phyloP scores from a whole-genome alignment of 805 yeast genomes.

The Myxozyma neotropica region DNA sequence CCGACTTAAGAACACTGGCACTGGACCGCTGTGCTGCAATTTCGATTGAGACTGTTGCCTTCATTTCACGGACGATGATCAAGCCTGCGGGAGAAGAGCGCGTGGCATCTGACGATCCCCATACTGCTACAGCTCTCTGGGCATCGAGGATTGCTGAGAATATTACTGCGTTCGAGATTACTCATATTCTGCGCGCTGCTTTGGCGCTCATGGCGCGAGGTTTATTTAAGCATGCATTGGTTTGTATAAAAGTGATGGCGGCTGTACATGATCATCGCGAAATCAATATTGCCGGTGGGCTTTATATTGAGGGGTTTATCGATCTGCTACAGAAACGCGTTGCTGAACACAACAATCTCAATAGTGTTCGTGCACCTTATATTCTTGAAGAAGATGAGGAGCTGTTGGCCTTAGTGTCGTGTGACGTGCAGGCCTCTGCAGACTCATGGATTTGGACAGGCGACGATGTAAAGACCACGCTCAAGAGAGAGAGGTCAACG shows the following conservation, averaged over 20 bases:
- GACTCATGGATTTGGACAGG: conserved; percentile 28
- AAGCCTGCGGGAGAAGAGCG: conserved; percentile 4
- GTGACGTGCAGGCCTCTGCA: conserved; percentile 46
- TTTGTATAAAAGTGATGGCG: conserved; percentile 25
- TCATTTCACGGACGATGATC: conserved; percentile 24
- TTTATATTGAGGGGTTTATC: conserved; percentile 23
- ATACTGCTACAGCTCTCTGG: conserved; percentile 16
- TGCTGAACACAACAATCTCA: not conserved
- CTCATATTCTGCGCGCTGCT: conserved; percentile 26
- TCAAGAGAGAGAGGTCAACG: not conserved
- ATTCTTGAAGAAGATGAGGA: conserved; percentile 26
- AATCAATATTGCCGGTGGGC: conserved; percentile 26
- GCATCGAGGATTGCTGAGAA: conserved; percentile 14
- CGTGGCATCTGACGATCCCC: not conserved
- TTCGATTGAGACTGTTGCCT: conserved; percentile 26
- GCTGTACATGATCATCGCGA: conserved; percentile 31
- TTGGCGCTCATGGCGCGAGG: conserved; percentile 26
- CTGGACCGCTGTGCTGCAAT: conserved; percentile 25
- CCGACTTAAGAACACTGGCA: conserved; percentile 25
- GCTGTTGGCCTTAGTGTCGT: conserved; percentile 41
- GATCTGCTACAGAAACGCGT: conserved; percentile 5
- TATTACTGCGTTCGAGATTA: conserved; percentile 12
- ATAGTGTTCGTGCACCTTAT: conserved; percentile 3
- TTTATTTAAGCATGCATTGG: conserved; percentile 24
- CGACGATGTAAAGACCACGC: not conserved